These are phyloP conservation scores for Solanum bukasovii DNA, from an alignment of 257 asterid species.

Conservation along the genomic window DNA sequence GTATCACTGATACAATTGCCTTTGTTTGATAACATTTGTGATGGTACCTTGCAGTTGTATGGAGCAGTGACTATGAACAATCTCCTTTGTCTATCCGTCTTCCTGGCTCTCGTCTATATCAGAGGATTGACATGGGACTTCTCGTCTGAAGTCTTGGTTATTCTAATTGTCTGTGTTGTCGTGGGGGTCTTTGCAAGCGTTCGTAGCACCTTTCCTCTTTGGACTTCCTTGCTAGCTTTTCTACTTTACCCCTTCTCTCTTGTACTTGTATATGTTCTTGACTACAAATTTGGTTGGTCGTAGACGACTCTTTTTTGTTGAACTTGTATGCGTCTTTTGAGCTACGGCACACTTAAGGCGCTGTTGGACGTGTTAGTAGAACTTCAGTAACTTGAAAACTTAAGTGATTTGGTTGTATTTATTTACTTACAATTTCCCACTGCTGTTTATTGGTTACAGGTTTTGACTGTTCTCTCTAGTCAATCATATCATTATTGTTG, in stretches of 20 bases:
- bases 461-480: not conserved
- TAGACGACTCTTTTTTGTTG: conserved; percentile 7
- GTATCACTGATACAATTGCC: not conserved
- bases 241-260: conserved; percentile 40
- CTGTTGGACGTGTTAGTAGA: not conserved
- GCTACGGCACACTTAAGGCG: not conserved
- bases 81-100: conserved; percentile 70
- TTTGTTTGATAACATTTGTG: not conserved
- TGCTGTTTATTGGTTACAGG: not conserved
- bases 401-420: not conserved
- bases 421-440: not conserved
- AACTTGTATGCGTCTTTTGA: not conserved
- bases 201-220: conserved; percentile 71
- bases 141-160: conserved; percentile 49
- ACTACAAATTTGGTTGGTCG: conserved; percentile 79
- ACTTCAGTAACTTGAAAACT: not conserved
- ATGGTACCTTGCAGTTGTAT: conserved; percentile 42
- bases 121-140: conserved; percentile 95
- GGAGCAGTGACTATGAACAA: conserved; percentile 97
- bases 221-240: conserved; percentile 71
- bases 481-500: not conserved
- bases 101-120: conserved; percentile 64
- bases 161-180: conserved; percentile 72
- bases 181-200: conserved; percentile 76
- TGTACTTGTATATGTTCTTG: conserved; percentile 25